Evolutionary conservation across 768 basidiomycete genomes (phyloP), one percentile per base, ranked within the genome.

Genomic region (Suillus ampliporus): DNA sequence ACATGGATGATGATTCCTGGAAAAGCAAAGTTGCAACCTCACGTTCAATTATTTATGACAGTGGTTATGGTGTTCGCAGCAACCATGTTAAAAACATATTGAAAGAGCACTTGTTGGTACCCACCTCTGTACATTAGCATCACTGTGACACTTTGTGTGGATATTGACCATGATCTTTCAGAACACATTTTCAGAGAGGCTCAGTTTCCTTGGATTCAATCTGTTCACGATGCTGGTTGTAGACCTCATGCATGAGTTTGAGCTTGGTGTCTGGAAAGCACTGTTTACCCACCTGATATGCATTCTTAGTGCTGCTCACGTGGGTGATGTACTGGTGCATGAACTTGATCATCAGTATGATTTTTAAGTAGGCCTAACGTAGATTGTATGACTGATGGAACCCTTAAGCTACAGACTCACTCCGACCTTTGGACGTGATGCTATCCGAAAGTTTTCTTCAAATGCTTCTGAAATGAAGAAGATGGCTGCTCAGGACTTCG

Each of bases 241-340:
- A 3, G 76, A 78, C 57, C 54, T 73, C n/a, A 35, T 77, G 53
- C 77, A 77, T 41, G 73, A 76, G 40, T 64, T 69, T 21, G 74
- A 77, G 37, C 64, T 76, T 4, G 77, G 76, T 1, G 69, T 69
- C 7, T 75, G 72, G 72, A 77, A 76, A 61, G 61, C 51, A 2
- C 11, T 71, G 1, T 69, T 76, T 40, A 62, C 59, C 4, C 76
- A 77, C 43, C 60, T 76, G 0, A 58, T 77, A 7, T 65, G 71
- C 1, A 67, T 77, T 14, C 62, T 76, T 0, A 44, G 67, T 11
- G 50, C 67, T 1, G 35, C 50, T 11, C 65, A 51, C 7, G 41
- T 21, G 8, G 35, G 50, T 7, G 10, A 35, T 52, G 17, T 1
- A 26, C 37, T 62, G 1, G 44, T 78, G 9, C 40, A 66, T n/a